Evolutionary conservation across 179 eudicot species (phyloP), one percentile per base, ranked within the genome.

Genomic region (Spinacia oleracea): DNA sequence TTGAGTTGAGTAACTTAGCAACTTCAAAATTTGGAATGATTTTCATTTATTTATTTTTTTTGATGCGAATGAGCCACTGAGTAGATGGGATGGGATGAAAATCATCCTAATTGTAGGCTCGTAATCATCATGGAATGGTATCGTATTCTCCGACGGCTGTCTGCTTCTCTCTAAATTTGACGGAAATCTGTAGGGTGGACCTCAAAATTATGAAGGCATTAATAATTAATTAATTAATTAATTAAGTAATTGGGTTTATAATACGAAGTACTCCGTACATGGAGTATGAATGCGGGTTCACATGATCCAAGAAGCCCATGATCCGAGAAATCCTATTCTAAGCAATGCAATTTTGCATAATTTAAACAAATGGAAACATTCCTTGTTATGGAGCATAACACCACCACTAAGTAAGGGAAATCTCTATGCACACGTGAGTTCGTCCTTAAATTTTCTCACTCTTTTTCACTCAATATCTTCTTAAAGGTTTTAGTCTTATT

Each of bases 261-360:
- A n/a, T n/a, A n/a, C n/a, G n/a, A n/a, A n/a, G n/a, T n/a, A n/a
- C n/a, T n/a, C n/a, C n/a, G n/a, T 62, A 16, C 21, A 11, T 53
- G 81, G 79, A 70, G 82, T 69, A n/a, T 4, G 55, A 79, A 70
- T 60, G 63, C 6, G 56, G 72, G 16, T 67, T 79, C 77, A 18
- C 79, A 84, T 50, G 91, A 89, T 89, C 91, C 91, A 84, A 89
- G 91, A 87, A 89, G 82, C 89, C 83, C 89, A 82, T 87, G 91
- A 89, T 89, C 89, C 89, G 63, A 89, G 85, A 84, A 78, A 78
- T 50, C 73, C 62, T 40, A 8, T 70, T 70, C 73, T 50, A 75
- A 66, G 85, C 77, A 25, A 82, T 77, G 65, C 72, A 72, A 34
- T 42, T 40, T 35, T 70, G 60, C 23, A 38, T 21, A n/a, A 23